Percentiles rank a stretch among this genome's conserved stretches.
Evolutionary conservation across 768 basidiomycete genomes (phyloP).

Genomic region (Suillus clintonianus): DNA sequence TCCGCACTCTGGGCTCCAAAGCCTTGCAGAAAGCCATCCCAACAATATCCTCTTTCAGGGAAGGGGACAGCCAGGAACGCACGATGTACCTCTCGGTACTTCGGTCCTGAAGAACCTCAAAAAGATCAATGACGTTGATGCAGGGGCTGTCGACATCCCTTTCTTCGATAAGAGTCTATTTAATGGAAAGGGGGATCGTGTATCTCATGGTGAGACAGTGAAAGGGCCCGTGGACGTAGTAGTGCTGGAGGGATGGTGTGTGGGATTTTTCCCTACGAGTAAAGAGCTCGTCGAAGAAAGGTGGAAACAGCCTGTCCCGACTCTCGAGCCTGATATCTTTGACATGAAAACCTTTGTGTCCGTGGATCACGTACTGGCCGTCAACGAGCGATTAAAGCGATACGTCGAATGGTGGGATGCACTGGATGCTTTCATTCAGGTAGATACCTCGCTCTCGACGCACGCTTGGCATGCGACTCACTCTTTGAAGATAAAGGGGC

Average conservation of each 20-base stretch:
- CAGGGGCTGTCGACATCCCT: slow-evolving; percentile 54
- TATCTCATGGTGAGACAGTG: slow-evolving; percentile 45
- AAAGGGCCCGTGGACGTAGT: slow-evolving; percentile 71
- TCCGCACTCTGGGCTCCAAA: slow-evolving; percentile 59
- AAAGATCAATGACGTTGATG: slow-evolving; percentile 33
- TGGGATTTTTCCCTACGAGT: slow-evolving; percentile 76
- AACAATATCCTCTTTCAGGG: slow-evolving; percentile 72
- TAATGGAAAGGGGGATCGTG: slow-evolving; percentile 83
- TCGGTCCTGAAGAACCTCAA: slow-evolving; percentile 53
- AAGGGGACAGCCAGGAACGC: slow-evolving; percentile 92
- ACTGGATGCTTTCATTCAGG: slow-evolving; percentile 80
- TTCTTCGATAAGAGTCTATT: slow-evolving; percentile 86
- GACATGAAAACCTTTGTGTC: slow-evolving; percentile 39
- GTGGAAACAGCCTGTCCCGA: slow-evolving; percentile 43
- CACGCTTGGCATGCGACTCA: slow-evolving; percentile 4
- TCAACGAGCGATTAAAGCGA: slow-evolving; percentile 61
- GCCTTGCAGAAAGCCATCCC: slow-evolving; percentile 51
- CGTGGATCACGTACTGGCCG: slow-evolving; percentile 55
- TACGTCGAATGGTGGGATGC: slow-evolving; percentile 72
- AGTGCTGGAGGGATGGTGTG: slow-evolving; percentile 95
- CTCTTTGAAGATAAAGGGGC: slow-evolving; percentile 41
- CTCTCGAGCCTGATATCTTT: slow-evolving; percentile 27
- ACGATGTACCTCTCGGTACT: slow-evolving; percentile 73
- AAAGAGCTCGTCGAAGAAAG: slow-evolving; percentile 49
- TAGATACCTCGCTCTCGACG: slow-evolving; percentile 30